Conservation (phyloP, 768 basidiomycete species). For the Pulveroboletus sp. region DNA sequence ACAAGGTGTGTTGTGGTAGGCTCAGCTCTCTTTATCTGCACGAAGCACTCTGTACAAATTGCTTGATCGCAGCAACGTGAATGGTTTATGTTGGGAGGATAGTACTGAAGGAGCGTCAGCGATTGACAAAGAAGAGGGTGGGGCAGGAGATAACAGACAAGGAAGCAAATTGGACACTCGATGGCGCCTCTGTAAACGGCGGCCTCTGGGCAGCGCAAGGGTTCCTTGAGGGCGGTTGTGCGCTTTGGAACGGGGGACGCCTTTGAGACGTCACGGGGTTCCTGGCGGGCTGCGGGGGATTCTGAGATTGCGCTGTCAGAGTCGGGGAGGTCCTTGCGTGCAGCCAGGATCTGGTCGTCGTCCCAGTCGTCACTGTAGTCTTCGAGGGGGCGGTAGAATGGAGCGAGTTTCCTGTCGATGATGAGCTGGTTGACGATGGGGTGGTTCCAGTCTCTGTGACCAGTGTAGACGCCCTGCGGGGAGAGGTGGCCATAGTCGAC, state of each 20-base stretch:
- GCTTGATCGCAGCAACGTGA: conserved; percentile 98
- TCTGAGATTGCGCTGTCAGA: conserved; percentile 43
- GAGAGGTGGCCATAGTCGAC: conserved; percentile 79
- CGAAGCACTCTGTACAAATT: conserved; percentile 98
- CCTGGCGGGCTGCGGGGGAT: conserved; percentile 30
- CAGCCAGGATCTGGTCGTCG: conserved; percentile 79
- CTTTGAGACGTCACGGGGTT: conserved; percentile 21
- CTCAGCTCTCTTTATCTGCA: conserved; percentile 96
- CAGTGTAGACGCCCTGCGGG: conserved; percentile 86
- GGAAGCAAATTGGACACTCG: conserved; percentile 98
- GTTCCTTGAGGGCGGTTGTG: conserved; percentile 56
- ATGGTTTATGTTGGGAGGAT: conserved; percentile 94
- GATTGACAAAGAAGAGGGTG: conserved; percentile 2
- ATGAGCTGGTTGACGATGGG: conserved; percentile 83
- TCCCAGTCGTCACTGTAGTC: conserved; percentile 90
- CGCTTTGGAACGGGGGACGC: conserved; percentile 44
- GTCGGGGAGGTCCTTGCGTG: conserved; percentile 64
- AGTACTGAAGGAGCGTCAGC: conserved; percentile 61
- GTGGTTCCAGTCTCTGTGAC: conserved; percentile 85
- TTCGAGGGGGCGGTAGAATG: conserved; percentile 94
- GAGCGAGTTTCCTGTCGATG: conserved; percentile 81
- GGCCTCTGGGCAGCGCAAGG: conserved; percentile 62
- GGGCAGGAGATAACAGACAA: conserved; percentile 52
- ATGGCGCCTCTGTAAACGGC: conserved; percentile 77
- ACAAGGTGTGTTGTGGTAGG: conserved; percentile 93